Evolutionary conservation across 2,329 filamentous ascomycete species (phyloP).

Genomic region (Exophiala alcalophila): DNA sequence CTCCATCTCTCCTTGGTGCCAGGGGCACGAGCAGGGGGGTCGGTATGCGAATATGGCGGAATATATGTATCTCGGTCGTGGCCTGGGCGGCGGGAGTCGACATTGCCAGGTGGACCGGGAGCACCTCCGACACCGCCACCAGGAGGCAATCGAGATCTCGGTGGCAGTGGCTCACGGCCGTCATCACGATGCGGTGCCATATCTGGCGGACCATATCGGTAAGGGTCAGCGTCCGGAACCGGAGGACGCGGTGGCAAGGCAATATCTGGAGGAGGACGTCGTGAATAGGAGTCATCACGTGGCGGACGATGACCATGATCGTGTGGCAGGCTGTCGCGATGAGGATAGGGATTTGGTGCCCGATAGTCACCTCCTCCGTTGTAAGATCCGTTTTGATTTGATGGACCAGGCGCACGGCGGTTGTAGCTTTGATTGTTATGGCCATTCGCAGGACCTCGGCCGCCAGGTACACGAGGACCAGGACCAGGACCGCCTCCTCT

Average conservation of each 20-base stretch:
- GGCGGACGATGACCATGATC: slow-evolving; percentile 23
- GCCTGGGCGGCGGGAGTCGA: slow-evolving; percentile 8
- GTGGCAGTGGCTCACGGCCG: slow-evolving; percentile 22
- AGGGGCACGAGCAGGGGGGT: slow-evolving; percentile 16
- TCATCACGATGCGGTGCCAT: slow-evolving; percentile 27
- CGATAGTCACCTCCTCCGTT: slow-evolving; percentile 21
- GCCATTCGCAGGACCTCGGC: slow-evolving; percentile 33
- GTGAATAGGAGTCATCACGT: slow-evolving; percentile 27
- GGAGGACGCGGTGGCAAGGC: slow-evolving; percentile 25
- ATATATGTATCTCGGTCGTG: slow-evolving; percentile 31
- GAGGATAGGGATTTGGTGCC: slow-evolving; percentile 9
- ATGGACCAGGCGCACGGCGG: slow-evolving; percentile 13
- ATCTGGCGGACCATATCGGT: slow-evolving; percentile 21
- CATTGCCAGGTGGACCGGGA: background rate
- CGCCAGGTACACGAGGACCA: slow-evolving; percentile 38
- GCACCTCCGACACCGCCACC: slow-evolving; percentile 3
- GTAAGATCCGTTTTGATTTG: slow-evolving; percentile 23
- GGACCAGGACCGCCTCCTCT: slow-evolving; percentile 34
- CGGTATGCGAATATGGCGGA: slow-evolving; percentile 30
- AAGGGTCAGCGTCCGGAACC: slow-evolving; percentile 17
- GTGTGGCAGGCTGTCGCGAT: slow-evolving; percentile 23
- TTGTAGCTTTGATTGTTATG: slow-evolving; percentile 19
- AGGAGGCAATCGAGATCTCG: slow-evolving; percentile 17
- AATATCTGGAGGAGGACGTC: slow-evolving; percentile 22
- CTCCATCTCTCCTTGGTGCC: slow-evolving; percentile 11